phyloP scores from a whole-genome alignment of 1,284 basidiomycete genomes.

The Clitocybe nebularis region DNA sequence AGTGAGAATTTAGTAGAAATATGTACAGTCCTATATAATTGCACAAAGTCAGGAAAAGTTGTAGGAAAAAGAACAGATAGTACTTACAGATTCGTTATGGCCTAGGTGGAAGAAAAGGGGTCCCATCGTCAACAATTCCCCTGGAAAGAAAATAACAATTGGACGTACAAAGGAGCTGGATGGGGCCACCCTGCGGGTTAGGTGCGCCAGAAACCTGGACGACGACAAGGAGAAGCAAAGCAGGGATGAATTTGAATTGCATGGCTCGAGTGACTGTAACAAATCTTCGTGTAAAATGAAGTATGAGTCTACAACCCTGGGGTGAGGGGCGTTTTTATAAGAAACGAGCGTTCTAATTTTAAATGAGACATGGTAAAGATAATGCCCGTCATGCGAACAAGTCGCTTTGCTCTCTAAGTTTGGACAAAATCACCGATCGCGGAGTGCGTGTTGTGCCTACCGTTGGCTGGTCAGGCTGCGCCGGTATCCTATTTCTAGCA shows the following conservation, averaged over 20 bases:
- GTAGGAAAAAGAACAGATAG: background rate
- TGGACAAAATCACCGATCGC: no score
- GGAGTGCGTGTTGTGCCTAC: no score
- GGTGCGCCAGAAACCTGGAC: background rate
- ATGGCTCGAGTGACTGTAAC: background rate
- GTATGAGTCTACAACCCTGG: background rate
- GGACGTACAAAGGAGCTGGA: background rate
- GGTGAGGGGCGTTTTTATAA: background rate
- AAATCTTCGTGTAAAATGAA: background rate
- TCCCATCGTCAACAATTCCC: no score
- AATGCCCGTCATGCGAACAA: no score
- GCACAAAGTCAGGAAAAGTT: background rate
- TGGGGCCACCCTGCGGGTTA: background rate
- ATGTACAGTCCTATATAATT: background rate
- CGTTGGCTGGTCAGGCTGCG: no score
- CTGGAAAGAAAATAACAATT: no score
- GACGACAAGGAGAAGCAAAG: background rate
- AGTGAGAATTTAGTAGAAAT: background rate
- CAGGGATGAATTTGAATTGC: background rate
- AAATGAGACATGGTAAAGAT: no score
- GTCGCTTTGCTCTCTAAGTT: no score
- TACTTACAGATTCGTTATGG: no score
- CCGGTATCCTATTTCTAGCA: no score
- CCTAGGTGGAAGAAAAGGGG: no score
- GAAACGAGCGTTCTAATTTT: no score